Conservation (phyloP, 805 yeast species). For the Ogataea philodendri region DNA sequence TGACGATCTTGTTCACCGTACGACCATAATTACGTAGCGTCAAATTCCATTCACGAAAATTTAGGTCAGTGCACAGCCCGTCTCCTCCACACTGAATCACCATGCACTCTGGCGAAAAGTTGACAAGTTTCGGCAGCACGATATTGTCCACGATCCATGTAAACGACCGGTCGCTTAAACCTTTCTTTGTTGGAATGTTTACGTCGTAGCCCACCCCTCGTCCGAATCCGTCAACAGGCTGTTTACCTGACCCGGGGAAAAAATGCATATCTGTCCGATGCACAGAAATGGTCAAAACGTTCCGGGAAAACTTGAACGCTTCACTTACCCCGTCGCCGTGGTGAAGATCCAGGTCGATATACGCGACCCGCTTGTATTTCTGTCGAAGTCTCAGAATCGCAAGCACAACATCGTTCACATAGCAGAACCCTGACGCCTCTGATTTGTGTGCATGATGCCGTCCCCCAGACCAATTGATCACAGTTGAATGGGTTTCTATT, state of each 20-base stretch:
- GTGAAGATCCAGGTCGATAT: constrained; percentile 72
- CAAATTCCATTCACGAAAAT: constrained; percentile 66
- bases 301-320: constrained; percentile 55
- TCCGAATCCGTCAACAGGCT: constrained; percentile 38
- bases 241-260: constrained; percentile 68
- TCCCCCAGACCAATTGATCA: constrained; percentile 78
- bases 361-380: constrained; percentile 46
- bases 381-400: constrained; percentile 52
- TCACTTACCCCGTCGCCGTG: constrained; percentile 80
- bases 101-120: constrained; percentile 48
- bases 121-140: constrained; percentile 40
- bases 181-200: constrained; percentile 58
- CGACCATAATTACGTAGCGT: constrained; percentile 49
- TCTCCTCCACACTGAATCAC: constrained; percentile 74
- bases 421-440: constrained; percentile 69
- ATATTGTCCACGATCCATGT: constrained; percentile 38
- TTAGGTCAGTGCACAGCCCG: constrained; percentile 61
- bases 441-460: constrained; percentile 62
- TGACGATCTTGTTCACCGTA: constrained; percentile 33
- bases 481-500: constrained; percentile 34
- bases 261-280: constrained; percentile 68
- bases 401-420: constrained; percentile 65
- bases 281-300: constrained; percentile 59
- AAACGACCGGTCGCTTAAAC: constrained; percentile 49
- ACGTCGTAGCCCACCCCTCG: constrained; percentile 38